phyloP scores from a whole-genome alignment of 306 rosid species.

The Hippophae tibetana region DNA sequence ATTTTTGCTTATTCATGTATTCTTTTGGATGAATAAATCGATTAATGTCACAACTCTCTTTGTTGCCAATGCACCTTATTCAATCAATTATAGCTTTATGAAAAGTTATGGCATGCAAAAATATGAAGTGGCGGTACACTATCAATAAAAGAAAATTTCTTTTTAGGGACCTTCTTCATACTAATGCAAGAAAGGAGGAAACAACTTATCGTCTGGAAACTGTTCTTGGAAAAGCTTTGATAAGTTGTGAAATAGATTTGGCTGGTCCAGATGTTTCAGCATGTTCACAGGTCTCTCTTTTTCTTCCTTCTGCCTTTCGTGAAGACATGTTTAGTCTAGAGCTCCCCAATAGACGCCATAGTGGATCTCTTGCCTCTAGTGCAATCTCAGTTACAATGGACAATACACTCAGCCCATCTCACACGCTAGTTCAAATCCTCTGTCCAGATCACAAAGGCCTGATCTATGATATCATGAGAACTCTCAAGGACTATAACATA shows the following conservation, averaged over 20 bases:
- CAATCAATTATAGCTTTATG: too few relatives aligned
- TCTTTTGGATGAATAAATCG: too few relatives aligned
- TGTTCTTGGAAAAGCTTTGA: conserved; percentile 23
- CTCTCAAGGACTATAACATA: conserved; percentile 51
- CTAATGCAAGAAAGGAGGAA: conserved; percentile 36
- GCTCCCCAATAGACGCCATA: conserved; percentile 19
- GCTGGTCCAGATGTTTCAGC: conserved; percentile 32
- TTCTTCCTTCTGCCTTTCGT: conserved; percentile 36
- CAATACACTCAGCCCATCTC: conserved; percentile 47
- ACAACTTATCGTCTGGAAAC: conserved; percentile 26
- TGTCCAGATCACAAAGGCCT: conserved; percentile 57
- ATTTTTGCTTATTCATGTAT: too few relatives aligned
- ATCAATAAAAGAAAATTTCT: too few relatives aligned
- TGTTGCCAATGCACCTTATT: too few relatives aligned
- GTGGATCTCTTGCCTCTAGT: conserved; percentile 22
- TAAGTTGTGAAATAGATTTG: conserved; percentile 43
- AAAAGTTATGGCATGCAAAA: too few relatives aligned
- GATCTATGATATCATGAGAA: conserved; percentile 48
- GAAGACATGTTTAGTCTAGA: conserved; percentile 43
- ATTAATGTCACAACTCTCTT: too few relatives aligned
- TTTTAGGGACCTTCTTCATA: conserved; percentile 39
- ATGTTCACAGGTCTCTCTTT: conserved; percentile 32
- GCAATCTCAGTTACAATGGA: conserved; percentile 32
- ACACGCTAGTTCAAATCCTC: conserved; percentile 37
- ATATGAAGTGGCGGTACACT: too few relatives aligned